A percentile compares a stretch with the other conserved stretches of the same genome.
phyloP scores from a whole-genome alignment of 306 rosid genomes.

The barrel medic (Medicago truncatula) region DNA sequence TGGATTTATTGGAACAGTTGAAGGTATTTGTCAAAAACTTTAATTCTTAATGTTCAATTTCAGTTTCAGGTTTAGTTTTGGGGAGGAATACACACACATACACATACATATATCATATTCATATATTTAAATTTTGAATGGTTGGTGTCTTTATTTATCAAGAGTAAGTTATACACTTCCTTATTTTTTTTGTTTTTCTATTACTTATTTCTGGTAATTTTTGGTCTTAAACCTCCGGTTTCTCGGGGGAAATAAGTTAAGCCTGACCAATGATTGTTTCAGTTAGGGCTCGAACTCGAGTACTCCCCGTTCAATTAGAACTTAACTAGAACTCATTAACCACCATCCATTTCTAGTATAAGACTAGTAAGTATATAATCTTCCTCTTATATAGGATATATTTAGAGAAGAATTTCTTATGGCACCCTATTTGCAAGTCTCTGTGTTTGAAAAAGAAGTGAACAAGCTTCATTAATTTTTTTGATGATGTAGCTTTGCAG shows the following conservation, averaged over 20 bases:
- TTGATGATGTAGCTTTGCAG: conserved; percentile 78
- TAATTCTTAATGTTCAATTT: conserved; percentile 24
- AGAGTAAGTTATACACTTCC: neutral
- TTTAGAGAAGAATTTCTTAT: neutral
- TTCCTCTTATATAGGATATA: neutral
- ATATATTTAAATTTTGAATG: conserved; percentile 8
- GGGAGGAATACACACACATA: neutral
- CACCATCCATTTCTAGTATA: neutral
- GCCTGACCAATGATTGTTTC: neutral
- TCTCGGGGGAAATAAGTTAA: neutral
- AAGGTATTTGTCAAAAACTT: conserved; percentile 59
- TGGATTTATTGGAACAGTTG: conserved; percentile 75
- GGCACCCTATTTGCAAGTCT: too few species aligned
- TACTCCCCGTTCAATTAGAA: neutral
- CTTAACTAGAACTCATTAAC: neutral
- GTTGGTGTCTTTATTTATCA: conserved; percentile 8
- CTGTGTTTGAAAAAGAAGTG: neutral
- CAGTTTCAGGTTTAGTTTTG: conserved; percentile 9
- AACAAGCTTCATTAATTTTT: conserved; percentile 40
- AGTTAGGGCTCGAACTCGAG: neutral
- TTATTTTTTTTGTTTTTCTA: neutral
- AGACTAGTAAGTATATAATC: neutral
- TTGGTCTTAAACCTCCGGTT: neutral
- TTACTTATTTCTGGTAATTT: neutral
- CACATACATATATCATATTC: neutral